Conservation (phyloP, 495 filamentous ascomycete species). For the Polyplosphaeria fusca region DNA sequence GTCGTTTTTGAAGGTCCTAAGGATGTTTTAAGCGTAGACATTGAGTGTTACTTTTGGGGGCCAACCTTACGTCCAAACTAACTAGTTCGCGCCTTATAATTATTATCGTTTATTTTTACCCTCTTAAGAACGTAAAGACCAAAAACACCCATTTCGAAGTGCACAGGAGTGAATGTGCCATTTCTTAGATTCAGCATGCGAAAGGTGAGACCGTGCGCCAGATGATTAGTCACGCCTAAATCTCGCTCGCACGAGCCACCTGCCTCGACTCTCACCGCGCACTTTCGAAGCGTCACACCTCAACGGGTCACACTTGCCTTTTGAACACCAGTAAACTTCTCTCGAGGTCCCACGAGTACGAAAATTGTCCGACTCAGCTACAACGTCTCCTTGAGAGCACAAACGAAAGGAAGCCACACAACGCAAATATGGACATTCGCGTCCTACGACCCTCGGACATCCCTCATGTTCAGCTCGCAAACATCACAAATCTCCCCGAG, state of each 20-base stretch:
- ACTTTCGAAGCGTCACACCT: background rate
- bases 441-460: constrained; percentile 73
- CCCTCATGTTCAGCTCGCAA: constrained; percentile 93
- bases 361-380: background rate
- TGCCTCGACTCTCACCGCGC: background rate
- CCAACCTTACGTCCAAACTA: too few relatives aligned
- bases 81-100: too few relatives aligned
- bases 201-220: too few relatives aligned
- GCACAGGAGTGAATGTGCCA: too few relatives aligned
- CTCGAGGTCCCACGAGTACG: background rate
- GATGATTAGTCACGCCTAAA: too few relatives aligned
- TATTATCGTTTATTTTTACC: too few relatives aligned
- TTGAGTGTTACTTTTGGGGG: too few relatives aligned
- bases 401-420: background rate
- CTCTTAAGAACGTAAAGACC: too few relatives aligned
- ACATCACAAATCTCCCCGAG: constrained; percentile 97
- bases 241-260: constrained; percentile 3
- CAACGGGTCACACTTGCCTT: background rate
- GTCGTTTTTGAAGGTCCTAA: background rate
- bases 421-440: constrained; percentile 69
- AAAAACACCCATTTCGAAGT: too few relatives aligned
- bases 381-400: background rate
- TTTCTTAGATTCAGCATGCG: too few relatives aligned
- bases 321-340: background rate
- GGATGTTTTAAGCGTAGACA: too few relatives aligned